A percentile compares a stretch with the other conserved stretches of the same genome.
Conservation (phyloP, 768 basidiomycete species). For the Dioszegia crocea region DNA sequence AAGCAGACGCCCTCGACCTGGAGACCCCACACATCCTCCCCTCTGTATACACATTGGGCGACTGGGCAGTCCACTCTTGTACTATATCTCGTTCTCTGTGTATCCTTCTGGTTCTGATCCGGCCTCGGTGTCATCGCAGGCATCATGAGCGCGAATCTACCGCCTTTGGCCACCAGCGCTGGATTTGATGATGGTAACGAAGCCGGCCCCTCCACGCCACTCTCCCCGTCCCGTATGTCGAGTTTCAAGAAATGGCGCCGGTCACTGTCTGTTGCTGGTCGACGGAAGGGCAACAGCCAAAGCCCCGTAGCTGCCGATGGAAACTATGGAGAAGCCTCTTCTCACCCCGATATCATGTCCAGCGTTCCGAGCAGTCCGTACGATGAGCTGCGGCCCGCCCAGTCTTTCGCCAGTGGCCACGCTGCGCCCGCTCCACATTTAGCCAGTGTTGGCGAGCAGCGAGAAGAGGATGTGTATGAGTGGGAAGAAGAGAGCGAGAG, state of each 20-base stretch:
- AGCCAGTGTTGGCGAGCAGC: background rate
- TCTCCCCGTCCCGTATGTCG: background rate
- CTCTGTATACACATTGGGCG: too few relatives aligned
- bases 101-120: too few relatives aligned
- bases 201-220: background rate
- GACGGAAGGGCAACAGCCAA: background rate
- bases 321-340: background rate
- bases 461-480: conserved; percentile 16
- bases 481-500: conserved; percentile 31
- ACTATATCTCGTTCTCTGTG: too few relatives aligned
- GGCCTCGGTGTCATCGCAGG: too few relatives aligned
- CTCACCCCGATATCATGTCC: too few relatives aligned
- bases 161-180: background rate
- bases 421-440: background rate
- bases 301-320: background rate
- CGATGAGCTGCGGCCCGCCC: too few relatives aligned
- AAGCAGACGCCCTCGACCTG: too few relatives aligned
- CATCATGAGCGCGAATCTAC: background rate
- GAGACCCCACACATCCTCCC: too few relatives aligned
- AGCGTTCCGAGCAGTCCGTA: too few relatives aligned
- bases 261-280: conserved; percentile 8
- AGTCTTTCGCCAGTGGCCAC: background rate
- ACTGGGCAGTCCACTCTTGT: too few relatives aligned
- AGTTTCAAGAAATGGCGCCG: conserved; percentile 8
- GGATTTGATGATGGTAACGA: background rate